A percentile compares a stretch with the other conserved stretches of the same genome.
These are phyloP conservation scores for Limnanthes douglasii DNA, from an alignment of 345 rosid species.

Conservation along the genomic window DNA sequence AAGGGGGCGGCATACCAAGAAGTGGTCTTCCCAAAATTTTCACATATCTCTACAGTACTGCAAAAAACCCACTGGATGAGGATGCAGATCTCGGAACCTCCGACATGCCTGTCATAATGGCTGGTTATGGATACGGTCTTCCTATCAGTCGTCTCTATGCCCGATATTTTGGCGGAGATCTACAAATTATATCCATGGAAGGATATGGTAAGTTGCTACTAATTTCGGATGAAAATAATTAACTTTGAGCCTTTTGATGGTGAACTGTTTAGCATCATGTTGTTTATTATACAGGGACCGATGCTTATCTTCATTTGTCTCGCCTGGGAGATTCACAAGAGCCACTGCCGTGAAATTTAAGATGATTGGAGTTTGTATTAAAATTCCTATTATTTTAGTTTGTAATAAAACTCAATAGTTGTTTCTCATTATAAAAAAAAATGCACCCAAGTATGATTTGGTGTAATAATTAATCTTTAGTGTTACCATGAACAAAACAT, in stretches of 20 bases:
- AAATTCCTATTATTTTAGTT: too few relatives aligned
- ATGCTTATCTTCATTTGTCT: conserved; percentile 48
- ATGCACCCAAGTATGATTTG: too few relatives aligned
- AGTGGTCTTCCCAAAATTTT: conserved; percentile 96
- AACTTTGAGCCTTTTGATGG: background rate
- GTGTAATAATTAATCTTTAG: too few relatives aligned
- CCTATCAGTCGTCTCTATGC: conserved; percentile 97
- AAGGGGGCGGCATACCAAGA: conserved; percentile 95
- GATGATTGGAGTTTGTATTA: too few relatives aligned
- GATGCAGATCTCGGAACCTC: conserved; percentile 38
- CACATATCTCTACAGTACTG: conserved; percentile 94
- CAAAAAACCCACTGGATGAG: conserved; percentile 77
- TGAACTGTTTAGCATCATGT: background rate
- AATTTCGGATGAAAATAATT: background rate
- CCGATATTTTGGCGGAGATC: conserved; percentile 90
- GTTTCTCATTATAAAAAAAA: too few relatives aligned
- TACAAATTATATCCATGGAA: conserved; percentile 94
- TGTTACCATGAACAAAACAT: too few relatives aligned
- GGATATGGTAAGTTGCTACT: conserved; percentile 74
- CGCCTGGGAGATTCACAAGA: conserved; percentile 56
- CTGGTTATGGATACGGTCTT: conserved; percentile 90
- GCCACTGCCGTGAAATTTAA: conserved; percentile 61
- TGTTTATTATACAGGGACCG: conserved; percentile 42
- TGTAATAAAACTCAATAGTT: too few relatives aligned
- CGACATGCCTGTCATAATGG: conserved; percentile 65